These are phyloP conservation scores for Monilinia fructigena DNA, from an alignment of 2,329 filamentous ascomycete species.

Conservation along the genomic window DNA sequence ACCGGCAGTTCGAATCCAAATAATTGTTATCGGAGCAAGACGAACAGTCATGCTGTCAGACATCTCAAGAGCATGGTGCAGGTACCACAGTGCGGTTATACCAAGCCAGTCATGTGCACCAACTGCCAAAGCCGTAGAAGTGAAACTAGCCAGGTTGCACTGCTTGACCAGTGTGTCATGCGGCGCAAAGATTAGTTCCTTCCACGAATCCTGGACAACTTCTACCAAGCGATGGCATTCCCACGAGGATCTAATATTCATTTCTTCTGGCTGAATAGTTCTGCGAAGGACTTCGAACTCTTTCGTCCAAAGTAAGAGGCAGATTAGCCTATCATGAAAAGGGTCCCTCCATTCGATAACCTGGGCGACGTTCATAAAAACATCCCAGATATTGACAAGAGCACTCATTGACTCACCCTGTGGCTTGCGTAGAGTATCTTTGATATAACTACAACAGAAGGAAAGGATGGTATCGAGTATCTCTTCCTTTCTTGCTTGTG, in stretches of 20 bases:
- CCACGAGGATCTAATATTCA: not conserved
- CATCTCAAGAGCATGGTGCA: not conserved
- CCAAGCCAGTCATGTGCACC: not conserved
- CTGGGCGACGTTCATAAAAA: not conserved
- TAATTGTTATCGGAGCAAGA: not conserved
- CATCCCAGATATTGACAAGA: not conserved
- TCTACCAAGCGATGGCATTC: not conserved
- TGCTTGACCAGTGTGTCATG: not conserved
- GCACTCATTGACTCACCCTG: not conserved
- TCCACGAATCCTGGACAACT: conserved; percentile 1
- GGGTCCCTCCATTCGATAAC: not conserved
- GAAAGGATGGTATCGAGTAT: not conserved
- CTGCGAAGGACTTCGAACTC: not conserved
- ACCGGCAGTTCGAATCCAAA: conserved; percentile 1
- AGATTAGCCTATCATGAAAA: conserved; percentile 13
- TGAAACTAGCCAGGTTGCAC: not conserved
- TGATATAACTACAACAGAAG: not conserved
- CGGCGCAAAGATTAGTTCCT: not conserved
- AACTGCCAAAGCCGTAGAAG: not conserved
- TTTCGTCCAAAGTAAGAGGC: conserved; percentile 6
- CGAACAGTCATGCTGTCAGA: not conserved
- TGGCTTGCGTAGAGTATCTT: conserved; percentile 1
- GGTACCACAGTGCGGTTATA: not conserved
- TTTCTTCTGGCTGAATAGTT: not conserved
- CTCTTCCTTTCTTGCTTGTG: not conserved